A percentile compares a stretch with the other conserved stretches of the same genome.
Evolutionary conservation across 2,329 filamentous ascomycete species (phyloP).

Genomic region (Aaosphaeria pasadenensis): DNA sequence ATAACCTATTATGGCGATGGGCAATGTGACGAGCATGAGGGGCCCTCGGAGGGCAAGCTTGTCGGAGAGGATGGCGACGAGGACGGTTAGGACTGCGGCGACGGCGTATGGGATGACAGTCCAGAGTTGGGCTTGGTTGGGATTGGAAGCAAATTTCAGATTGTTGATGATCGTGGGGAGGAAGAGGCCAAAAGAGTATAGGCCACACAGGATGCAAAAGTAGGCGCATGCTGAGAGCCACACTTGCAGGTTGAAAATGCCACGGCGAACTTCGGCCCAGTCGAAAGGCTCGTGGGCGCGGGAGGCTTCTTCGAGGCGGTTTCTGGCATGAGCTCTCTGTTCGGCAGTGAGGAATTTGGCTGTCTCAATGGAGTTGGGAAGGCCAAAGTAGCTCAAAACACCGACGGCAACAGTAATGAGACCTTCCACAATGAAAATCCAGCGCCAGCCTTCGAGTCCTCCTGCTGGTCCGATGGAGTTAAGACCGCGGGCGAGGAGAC

Average conservation of each 20-base stretch:
- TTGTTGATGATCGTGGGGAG: slow-evolving; percentile 63
- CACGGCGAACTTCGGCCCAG: slow-evolving; percentile 63
- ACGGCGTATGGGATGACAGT: slow-evolving; percentile 64
- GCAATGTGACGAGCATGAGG: slow-evolving; percentile 62
- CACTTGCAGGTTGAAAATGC: slow-evolving; percentile 58
- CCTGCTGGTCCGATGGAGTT: slow-evolving; percentile 57
- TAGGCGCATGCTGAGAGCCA: slow-evolving; percentile 64
- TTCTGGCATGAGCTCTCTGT: slow-evolving; percentile 51
- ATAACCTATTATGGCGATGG: slow-evolving; percentile 64
- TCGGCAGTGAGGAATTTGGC: slow-evolving; percentile 53
- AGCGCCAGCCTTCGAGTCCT: slow-evolving; percentile 57
- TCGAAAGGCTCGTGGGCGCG: slow-evolving; percentile 48
- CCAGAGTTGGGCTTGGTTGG: slow-evolving; percentile 61
- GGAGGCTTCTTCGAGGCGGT: slow-evolving; percentile 42
- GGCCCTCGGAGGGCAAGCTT: slow-evolving; percentile 57
- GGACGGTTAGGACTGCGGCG: slow-evolving; percentile 52
- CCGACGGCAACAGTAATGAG: slow-evolving; percentile 54
- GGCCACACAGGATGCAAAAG: slow-evolving; percentile 55
- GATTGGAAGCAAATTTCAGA: slow-evolving; percentile 52
- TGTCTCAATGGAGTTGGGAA: slow-evolving; percentile 56
- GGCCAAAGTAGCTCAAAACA: slow-evolving; percentile 49
- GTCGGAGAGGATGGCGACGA: slow-evolving; percentile 59
- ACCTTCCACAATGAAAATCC: slow-evolving; percentile 63
- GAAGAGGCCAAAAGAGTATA: slow-evolving; percentile 65
- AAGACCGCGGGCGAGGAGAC: slow-evolving; percentile 60